These are phyloP conservation scores for Penicillium digitatum DNA, from an alignment of 2,329 filamentous ascomycete genomes.

Conservation along the genomic window DNA sequence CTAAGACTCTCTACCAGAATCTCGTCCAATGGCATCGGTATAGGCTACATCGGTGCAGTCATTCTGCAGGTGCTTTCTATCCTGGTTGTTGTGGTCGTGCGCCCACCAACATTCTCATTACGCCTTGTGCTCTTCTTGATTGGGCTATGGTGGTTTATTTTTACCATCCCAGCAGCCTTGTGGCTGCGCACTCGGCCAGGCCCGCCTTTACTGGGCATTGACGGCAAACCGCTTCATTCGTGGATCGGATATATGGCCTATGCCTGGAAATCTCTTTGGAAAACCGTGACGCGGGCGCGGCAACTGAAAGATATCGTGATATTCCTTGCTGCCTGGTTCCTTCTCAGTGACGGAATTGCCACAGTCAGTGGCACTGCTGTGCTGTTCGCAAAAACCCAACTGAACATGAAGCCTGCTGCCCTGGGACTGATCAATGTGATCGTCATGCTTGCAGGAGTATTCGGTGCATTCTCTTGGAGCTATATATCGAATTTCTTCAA, in stretches of 20 bases:
- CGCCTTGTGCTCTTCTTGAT: conserved; percentile 82
- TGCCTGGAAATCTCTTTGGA: conserved; percentile 81
- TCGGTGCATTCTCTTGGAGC: conserved; percentile 87
- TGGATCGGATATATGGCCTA: conserved; percentile 72
- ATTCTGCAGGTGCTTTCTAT: conserved; percentile 80
- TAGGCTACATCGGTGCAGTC: conserved; percentile 84
- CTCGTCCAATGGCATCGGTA: conserved; percentile 87
- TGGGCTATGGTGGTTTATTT: conserved; percentile 87
- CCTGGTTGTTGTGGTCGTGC: conserved; percentile 66
- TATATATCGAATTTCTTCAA: conserved; percentile 66
- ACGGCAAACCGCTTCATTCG: conserved; percentile 42
- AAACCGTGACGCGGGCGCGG: conserved; percentile 71
- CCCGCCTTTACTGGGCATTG: conserved; percentile 59
- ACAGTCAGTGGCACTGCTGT: conserved; percentile 93
- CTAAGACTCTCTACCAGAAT: conserved; percentile 83
- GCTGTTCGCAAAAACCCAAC: conserved; percentile 87
- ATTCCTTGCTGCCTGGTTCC: conserved; percentile 88
- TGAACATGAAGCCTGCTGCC: conserved; percentile 84
- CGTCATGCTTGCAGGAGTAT: conserved; percentile 74
- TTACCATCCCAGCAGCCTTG: conserved; percentile 80
- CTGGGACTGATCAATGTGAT: conserved; percentile 92
- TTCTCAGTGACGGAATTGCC: conserved; percentile 89
- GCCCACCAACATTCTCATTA: conserved; percentile 78
- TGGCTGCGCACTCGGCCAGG: conserved; percentile 88
- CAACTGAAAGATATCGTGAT: conserved; percentile 74